These are phyloP conservation scores for Metschnikowia anglica DNA, from an alignment of 805 yeast species.

Conservation along the genomic window DNA sequence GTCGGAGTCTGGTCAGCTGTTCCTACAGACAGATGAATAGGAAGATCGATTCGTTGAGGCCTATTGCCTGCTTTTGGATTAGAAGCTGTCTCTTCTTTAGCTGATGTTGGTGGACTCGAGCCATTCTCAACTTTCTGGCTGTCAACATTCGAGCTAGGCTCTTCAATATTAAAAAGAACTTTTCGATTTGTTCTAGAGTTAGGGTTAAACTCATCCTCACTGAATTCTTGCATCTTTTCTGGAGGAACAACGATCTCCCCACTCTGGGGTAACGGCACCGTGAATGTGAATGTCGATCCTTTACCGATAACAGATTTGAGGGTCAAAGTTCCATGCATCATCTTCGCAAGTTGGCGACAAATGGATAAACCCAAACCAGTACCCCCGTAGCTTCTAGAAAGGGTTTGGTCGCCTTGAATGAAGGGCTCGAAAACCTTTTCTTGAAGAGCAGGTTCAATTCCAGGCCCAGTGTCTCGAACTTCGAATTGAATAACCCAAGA, in stretches of 20 bases:
- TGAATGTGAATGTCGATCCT: constrained; percentile 82
- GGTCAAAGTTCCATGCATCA: constrained; percentile 87
- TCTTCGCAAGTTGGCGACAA: constrained; percentile 83
- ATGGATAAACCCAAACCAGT: constrained; percentile 90
- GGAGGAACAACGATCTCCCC: constrained; percentile 49
- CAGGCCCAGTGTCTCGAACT: constrained; percentile 92
- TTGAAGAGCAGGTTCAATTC: constrained; percentile 80
- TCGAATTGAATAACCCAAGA: constrained; percentile 65
- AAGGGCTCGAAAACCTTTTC: constrained; percentile 91
- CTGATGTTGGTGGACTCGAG: background rate
- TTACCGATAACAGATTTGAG: constrained; percentile 72
- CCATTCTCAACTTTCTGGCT: background rate
- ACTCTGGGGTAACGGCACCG: constrained; percentile 70
- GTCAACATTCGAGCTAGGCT: constrained; percentile 3
- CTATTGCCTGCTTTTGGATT: background rate
- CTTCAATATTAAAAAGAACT: constrained; percentile 40
- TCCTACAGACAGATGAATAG: constrained; percentile 14
- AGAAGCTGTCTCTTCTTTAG: background rate
- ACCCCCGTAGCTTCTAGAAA: constrained; percentile 90
- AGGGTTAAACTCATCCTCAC: constrained; percentile 69
- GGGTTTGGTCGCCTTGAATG: constrained; percentile 94
- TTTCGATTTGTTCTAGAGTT: constrained; percentile 51
- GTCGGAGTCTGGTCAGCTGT: constrained; percentile 17
- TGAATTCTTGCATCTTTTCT: constrained; percentile 41
- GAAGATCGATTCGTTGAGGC: constrained; percentile 6